Evolutionary conservation across 352 stramenopile species (phyloP).

Genomic region (Phytophthora foliorum): DNA sequence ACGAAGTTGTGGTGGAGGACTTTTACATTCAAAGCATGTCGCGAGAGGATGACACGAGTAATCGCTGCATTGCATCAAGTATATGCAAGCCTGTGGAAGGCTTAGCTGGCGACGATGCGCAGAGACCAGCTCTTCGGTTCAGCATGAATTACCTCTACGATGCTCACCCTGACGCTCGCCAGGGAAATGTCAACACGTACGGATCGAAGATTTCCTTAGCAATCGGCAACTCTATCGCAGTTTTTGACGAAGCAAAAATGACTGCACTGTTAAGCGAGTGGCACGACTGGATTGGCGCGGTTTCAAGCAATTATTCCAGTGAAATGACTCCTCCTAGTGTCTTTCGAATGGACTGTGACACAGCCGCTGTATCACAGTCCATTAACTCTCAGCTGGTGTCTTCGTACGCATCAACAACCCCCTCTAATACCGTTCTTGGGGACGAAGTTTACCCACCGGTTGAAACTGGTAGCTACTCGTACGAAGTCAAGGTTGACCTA

Average conservation of each 20-base stretch:
- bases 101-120: slow-evolving; percentile 10
- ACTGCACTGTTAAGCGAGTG: slow-evolving; percentile 66
- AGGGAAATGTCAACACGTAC: slow-evolving; percentile 61
- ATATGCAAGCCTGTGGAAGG: slow-evolving; percentile 38
- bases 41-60: slow-evolving; percentile 41
- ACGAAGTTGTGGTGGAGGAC: slow-evolving; percentile 67
- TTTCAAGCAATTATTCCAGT: slow-evolving; percentile 63
- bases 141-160: slow-evolving; percentile 78
- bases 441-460: slow-evolving; percentile 30
- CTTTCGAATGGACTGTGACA: slow-evolving; percentile 31
- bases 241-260: slow-evolving; percentile 84
- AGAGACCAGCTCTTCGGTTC: slow-evolving; percentile 50
- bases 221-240: slow-evolving; percentile 73
- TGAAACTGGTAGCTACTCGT: slow-evolving; percentile 65
- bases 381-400: slow-evolving; percentile 37
- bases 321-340: slow-evolving; percentile 26
- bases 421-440: slow-evolving; percentile 38
- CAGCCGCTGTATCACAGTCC: slow-evolving; percentile 19
- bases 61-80: slow-evolving; percentile 85
- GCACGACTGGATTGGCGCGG: slow-evolving; percentile 62
- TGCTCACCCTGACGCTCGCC: slow-evolving; percentile 66
- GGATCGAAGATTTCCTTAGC: slow-evolving; percentile 77
- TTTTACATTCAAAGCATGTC: slow-evolving; percentile 87
- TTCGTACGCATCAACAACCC: slow-evolving; percentile 49
- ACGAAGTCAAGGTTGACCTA: slow-evolving; percentile 77